These are phyloP conservation scores for Lactarius hengduanensis DNA, from an alignment of 768 basidiomycete species.

Conservation along the genomic window DNA sequence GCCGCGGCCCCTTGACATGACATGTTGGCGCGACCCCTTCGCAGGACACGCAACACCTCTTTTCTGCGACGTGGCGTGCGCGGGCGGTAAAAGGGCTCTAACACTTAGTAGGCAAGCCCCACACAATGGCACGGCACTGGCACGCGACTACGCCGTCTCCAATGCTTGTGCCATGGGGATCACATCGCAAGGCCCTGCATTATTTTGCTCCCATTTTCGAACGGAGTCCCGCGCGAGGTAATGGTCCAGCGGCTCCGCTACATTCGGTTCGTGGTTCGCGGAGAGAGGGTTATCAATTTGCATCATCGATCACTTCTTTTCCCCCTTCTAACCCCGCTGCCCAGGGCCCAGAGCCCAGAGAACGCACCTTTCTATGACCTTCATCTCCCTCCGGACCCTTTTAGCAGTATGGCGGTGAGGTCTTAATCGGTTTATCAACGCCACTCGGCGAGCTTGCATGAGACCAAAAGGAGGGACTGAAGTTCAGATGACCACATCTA, in stretches of 20 bases:
- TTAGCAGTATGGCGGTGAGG: neutral
- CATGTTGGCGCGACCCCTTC: neutral
- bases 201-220: neutral
- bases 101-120: neutral
- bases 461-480: neutral
- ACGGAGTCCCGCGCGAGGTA: conserved; percentile 56
- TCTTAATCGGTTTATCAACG: neutral
- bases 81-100: neutral
- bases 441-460: neutral
- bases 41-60: neutral
- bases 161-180: neutral
- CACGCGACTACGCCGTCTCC: too few relatives aligned
- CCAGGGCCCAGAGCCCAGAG: neutral
- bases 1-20: neutral
- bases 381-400: neutral
- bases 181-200: neutral
- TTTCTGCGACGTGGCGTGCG: neutral
- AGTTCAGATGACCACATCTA: neutral
- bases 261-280: conserved; percentile 42
- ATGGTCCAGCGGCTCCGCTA: conserved; percentile 61
- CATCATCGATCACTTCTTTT: conserved; percentile 73
- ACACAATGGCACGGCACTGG: neutral
- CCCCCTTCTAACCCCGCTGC: neutral
- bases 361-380: neutral
- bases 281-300: conserved; percentile 48